phyloP scores from a whole-genome alignment of 805 yeast genomes.

The Saccharomycopsis synnaedendra region DNA sequence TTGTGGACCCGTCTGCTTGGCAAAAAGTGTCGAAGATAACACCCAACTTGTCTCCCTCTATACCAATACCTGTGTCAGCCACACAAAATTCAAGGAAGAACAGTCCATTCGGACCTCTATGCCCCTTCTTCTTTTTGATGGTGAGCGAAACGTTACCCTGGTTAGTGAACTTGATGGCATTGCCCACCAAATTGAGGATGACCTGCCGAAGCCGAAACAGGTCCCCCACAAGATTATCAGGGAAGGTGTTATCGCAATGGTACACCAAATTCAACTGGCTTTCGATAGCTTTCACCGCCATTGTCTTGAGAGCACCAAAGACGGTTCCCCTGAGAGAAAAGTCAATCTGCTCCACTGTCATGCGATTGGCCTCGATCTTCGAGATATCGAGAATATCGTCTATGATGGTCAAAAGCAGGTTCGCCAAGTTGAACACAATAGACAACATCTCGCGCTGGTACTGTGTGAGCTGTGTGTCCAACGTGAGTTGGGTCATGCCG shows the following conservation, averaged over 20 bases:
- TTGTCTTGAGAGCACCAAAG: slow-evolving; percentile 79
- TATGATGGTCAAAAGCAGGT: slow-evolving; percentile 73
- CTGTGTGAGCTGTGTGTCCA: slow-evolving; percentile 82
- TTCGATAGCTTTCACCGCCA: slow-evolving; percentile 84
- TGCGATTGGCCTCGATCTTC: slow-evolving; percentile 85
- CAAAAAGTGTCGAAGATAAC: slow-evolving; percentile 83
- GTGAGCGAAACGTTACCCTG: slow-evolving; percentile 71
- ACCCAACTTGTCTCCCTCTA: slow-evolving; percentile 73
- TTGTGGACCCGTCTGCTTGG: slow-evolving; percentile 90
- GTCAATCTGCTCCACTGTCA: slow-evolving; percentile 86
- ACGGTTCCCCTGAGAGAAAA: slow-evolving; percentile 80
- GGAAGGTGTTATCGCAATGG: slow-evolving; percentile 78
- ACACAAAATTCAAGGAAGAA: slow-evolving; percentile 62
- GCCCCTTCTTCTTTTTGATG: slow-evolving; percentile 29
- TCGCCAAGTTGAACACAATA: slow-evolving; percentile 80
- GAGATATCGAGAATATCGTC: slow-evolving; percentile 89
- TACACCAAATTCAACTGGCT: slow-evolving; percentile 71
- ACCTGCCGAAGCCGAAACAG: slow-evolving; percentile 84
- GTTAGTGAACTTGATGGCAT: slow-evolving; percentile 81
- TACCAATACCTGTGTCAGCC: slow-evolving; percentile 85
- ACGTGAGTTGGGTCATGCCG: slow-evolving; percentile 84
- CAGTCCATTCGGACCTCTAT: slow-evolving; percentile 28
- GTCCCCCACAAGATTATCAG: slow-evolving; percentile 80
- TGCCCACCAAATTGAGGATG: slow-evolving; percentile 76
- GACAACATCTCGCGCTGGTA: slow-evolving; percentile 88